phyloP scores from a whole-genome alignment of 371 early-diverging fungal genomes.

The Syncephalastrum sp. region DNA sequence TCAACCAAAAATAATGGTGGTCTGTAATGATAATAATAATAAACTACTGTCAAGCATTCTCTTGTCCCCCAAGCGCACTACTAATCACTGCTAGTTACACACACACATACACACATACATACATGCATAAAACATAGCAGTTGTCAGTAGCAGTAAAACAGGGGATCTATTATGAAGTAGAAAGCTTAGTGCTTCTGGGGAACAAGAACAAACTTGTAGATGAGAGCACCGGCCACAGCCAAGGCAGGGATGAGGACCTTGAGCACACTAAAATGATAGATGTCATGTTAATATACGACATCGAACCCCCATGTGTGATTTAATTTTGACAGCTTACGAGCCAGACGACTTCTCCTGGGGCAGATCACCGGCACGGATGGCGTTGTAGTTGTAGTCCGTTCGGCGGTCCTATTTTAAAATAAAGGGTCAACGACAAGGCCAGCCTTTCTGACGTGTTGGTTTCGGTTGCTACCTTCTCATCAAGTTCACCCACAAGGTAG shows the following conservation, averaged over 20 bases:
- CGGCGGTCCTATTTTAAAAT: slow-evolving; percentile 21
- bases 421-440: slow-evolving; percentile 4
- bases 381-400: slow-evolving; percentile 19
- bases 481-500: slow-evolving; percentile 41
- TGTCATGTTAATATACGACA: not conserved
- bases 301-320: not conserved
- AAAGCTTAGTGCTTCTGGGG: slow-evolving; percentile 21
- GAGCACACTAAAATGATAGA: slow-evolving; percentile 17
- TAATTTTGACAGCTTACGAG: slow-evolving; percentile 33
- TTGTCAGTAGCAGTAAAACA: too few relatives aligned
- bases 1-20: too few relatives aligned
- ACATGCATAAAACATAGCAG: too few relatives aligned
- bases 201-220: slow-evolving; percentile 43
- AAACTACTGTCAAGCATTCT: too few relatives aligned
- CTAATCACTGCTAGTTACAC: too few relatives aligned
- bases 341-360: slow-evolving; percentile 29
- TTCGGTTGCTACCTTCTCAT: slow-evolving; percentile 27
- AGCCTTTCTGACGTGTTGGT: not conserved
- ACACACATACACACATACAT: too few relatives aligned
- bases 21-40: too few relatives aligned
- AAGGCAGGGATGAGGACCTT: slow-evolving; percentile 29
- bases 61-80: too few relatives aligned
- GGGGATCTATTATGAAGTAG: too few relatives aligned
- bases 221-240: slow-evolving; percentile 30
- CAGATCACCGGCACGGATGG: slow-evolving; percentile 45